These are phyloP conservation scores for Mycena pura DNA, from an alignment of 768 basidiomycete species.

Conservation along the genomic window DNA sequence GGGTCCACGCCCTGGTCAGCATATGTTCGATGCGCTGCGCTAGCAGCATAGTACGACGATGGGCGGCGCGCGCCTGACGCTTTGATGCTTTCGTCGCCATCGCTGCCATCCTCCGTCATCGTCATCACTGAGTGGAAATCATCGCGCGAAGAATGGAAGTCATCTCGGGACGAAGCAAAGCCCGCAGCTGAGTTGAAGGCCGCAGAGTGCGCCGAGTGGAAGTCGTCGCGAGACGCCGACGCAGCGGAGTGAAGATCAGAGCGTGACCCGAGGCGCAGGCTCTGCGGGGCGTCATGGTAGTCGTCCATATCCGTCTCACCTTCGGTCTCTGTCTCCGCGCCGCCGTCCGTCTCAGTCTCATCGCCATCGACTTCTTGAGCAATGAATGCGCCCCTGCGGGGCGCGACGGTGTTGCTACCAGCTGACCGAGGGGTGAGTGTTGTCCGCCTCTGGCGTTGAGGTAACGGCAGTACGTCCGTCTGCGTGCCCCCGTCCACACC, in stretches of 20 bases:
- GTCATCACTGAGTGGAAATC: slow-evolving; percentile 83
- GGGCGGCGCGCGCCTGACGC: slow-evolving; percentile 54
- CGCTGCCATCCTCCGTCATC: slow-evolving; percentile 72
- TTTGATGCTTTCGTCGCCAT: slow-evolving; percentile 79
- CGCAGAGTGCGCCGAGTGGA: slow-evolving; percentile 12
- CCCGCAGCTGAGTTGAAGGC: slow-evolving; percentile 14
- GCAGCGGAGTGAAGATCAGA: slow-evolving; percentile 15
- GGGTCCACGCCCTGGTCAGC: slow-evolving; percentile 26
- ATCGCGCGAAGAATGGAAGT: slow-evolving; percentile 57
- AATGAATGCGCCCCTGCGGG: slow-evolving; percentile 9
- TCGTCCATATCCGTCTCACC: slow-evolving; percentile 65
- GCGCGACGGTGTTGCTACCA: slow-evolving; percentile 52
- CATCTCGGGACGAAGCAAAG: slow-evolving; percentile 41
- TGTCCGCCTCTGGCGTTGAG: slow-evolving; percentile 27
- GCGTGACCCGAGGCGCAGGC: slow-evolving; percentile 35
- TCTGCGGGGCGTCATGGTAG: slow-evolving; percentile 82
- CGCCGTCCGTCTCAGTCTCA: slow-evolving; percentile 70
- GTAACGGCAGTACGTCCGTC: slow-evolving; percentile 1
- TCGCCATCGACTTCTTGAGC: slow-evolving; percentile 35
- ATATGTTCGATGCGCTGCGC: slow-evolving; percentile 30
- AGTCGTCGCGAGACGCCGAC: slow-evolving; percentile 14
- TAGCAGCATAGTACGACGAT: slow-evolving; percentile 37
- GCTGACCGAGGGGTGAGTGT: slow-evolving; percentile 38
- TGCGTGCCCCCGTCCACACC: slow-evolving; percentile 53
- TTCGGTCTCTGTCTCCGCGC: slow-evolving; percentile 69